Evolutionary conservation across 805 yeast species (phyloP), one percentile per base, ranked within the genome.

Genomic region (Saturnispora zaruensis): DNA sequence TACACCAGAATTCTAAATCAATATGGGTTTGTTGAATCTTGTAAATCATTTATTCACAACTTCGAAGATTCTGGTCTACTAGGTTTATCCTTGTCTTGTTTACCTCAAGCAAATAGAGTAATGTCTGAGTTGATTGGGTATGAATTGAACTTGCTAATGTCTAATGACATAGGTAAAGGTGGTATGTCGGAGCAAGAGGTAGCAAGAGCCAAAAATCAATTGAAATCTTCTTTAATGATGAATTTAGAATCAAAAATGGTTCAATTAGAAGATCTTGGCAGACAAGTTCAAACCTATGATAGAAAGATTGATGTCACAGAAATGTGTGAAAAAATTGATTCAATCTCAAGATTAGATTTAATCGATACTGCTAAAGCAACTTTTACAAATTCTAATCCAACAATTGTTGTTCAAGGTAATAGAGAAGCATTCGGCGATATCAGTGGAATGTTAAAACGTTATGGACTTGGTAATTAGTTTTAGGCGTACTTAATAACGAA

Each of bases 191-290:
- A 77, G 9, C 75, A 69, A 38, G 98, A 93, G 69, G 90, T 93
- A 6, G 66, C 74, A 51, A 76, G 99, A 56, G 96, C 98, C 20
- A 93, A 93, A 66, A 90, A 87, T 66, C 98, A 91, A 71, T 76
- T 93, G 53, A 81, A 87, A 41, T 82, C 93, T 3, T 84, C 96
- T 6, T 71, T 93, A 52, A 73, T 91, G 64, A 91, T 91, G 96
- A 91, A 90, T 60, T 75, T 90, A 44, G 99, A 93, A 66, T 82
- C 93, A 55, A 88, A 86, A 63, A 76, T 91, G 74, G 95, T 95
- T n/a, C 90, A 87, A 61, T 72, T 93, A 50, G 99, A 93, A 67
- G 99, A 93, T 61, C 74, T 90, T 68, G 98, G 98, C 13, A 80
- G 98, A 66, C 99, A 93, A 66, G 80, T 93, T 24, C 96, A 87